Conservation (phyloP, 2,329 filamentous ascomycete genomes). For the Elsinoe perseae region DNA sequence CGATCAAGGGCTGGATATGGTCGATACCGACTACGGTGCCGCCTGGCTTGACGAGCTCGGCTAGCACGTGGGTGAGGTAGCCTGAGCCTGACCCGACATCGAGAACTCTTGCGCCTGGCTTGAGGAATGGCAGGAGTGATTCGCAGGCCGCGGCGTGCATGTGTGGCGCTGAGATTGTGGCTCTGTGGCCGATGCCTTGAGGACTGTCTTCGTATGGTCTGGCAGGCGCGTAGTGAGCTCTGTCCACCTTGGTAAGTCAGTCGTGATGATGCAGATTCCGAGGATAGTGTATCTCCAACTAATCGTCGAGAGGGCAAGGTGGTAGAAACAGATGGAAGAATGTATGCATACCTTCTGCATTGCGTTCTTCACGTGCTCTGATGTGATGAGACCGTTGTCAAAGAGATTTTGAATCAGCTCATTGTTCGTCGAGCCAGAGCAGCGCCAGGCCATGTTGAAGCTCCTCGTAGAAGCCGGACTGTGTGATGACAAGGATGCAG, state of each 20-base stretch:
- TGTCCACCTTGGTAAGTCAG: constrained; percentile 67
- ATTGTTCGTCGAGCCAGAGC: constrained; percentile 65
- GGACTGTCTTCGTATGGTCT: constrained; percentile 67
- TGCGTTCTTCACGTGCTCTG: constrained; percentile 63
- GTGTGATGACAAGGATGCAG: not conserved
- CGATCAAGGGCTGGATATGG: constrained; percentile 41
- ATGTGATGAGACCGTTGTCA: constrained; percentile 63
- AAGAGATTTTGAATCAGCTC: constrained; percentile 73
- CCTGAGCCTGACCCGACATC: constrained; percentile 45
- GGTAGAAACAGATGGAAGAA: not conserved
- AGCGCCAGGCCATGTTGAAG: constrained; percentile 77
- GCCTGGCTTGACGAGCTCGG: constrained; percentile 57
- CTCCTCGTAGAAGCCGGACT: not conserved
- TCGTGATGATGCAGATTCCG: no score
- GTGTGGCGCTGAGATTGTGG: constrained; percentile 66
- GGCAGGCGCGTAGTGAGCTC: constrained; percentile 69
- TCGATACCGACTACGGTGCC: constrained; percentile 43
- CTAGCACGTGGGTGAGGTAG: constrained; percentile 84
- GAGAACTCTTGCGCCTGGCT: constrained; percentile 43
- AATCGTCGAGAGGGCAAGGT: not conserved
- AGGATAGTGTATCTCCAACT: no score
- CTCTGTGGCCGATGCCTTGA: constrained; percentile 58
- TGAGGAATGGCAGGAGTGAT: constrained; percentile 51
- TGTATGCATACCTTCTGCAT: constrained; percentile 57
- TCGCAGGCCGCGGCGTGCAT: constrained; percentile 63